Conservation (phyloP, 805 yeast species). For the Candida gorgasii region DNA sequence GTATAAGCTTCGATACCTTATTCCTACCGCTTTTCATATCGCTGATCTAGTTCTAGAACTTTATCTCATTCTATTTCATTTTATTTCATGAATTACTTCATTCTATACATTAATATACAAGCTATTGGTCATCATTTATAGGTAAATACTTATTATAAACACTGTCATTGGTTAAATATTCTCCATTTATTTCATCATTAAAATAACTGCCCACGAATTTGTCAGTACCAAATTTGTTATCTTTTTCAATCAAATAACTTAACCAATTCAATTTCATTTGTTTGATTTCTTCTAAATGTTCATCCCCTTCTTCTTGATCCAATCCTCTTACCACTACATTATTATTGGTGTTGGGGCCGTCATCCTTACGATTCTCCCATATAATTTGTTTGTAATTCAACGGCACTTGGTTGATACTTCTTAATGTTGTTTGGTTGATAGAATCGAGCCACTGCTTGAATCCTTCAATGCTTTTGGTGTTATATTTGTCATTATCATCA, state of each 20-base stretch:
- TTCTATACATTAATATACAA: background rate
- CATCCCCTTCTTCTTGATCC: constrained; percentile 19
- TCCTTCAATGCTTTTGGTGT: constrained; percentile 38
- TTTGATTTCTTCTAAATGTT: constrained; percentile 21
- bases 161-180: constrained; percentile 14
- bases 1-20: too few species aligned
- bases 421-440: constrained; percentile 22
- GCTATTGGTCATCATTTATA: constrained; percentile 11
- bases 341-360: constrained; percentile 40
- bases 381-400: constrained; percentile 29
- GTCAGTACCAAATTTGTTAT: constrained; percentile 37
- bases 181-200: constrained; percentile 9
- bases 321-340: constrained; percentile 26
- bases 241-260: constrained; percentile 38
- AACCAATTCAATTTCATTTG: constrained; percentile 30
- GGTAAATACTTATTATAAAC: constrained; percentile 15
- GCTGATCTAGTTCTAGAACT: too few species aligned
- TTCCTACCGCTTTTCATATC: too few species aligned
- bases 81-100: background rate
- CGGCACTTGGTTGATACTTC: constrained; percentile 27
- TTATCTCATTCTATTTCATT: background rate
- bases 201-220: constrained; percentile 12
- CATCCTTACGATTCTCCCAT: constrained; percentile 34
- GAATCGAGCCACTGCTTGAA: constrained; percentile 37
- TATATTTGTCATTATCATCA: constrained; percentile 21